Evolutionary conservation across 345 rosid genomes (phyloP).

Genomic region (Trapa incisa): DNA sequence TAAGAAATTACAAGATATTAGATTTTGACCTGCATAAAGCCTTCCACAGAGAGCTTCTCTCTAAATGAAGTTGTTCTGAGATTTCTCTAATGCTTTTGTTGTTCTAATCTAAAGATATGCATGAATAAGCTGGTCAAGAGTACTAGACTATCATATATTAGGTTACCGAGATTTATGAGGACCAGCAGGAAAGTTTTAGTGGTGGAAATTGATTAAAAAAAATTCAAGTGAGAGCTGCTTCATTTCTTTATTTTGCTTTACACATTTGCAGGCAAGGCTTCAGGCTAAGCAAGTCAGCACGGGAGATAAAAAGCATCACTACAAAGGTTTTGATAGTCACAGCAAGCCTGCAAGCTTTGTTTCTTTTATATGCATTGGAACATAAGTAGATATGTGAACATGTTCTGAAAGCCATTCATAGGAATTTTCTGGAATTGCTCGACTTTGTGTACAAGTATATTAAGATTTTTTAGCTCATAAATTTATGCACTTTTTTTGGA

Average conservation of each 20-base stretch:
- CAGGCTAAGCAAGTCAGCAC: constrained; percentile 75
- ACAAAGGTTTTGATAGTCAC: constrained; percentile 41
- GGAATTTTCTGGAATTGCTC: background rate
- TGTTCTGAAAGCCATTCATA: background rate
- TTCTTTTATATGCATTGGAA: background rate
- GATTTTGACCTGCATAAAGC: background rate
- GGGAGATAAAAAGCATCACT: constrained; percentile 66
- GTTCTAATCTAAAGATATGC: background rate
- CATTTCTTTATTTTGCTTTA: constrained; percentile 1
- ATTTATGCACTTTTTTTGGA: background rate
- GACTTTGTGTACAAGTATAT: background rate
- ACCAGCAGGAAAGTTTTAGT: background rate
- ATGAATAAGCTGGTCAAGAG: background rate
- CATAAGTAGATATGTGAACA: background rate
- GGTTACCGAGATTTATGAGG: background rate
- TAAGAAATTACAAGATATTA: background rate
- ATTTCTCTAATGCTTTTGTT: background rate
- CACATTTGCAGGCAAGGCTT: constrained; percentile 53
- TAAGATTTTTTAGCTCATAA: background rate
- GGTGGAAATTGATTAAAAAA: background rate
- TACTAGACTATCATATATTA: background rate
- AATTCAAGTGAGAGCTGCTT: background rate
- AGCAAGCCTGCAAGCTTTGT: too few relatives aligned
- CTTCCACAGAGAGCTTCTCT: background rate
- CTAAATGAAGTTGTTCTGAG: background rate